Conservation (phyloP, 2,329 filamentous ascomycete species). For the Sporothrix euskadiensis region DNA sequence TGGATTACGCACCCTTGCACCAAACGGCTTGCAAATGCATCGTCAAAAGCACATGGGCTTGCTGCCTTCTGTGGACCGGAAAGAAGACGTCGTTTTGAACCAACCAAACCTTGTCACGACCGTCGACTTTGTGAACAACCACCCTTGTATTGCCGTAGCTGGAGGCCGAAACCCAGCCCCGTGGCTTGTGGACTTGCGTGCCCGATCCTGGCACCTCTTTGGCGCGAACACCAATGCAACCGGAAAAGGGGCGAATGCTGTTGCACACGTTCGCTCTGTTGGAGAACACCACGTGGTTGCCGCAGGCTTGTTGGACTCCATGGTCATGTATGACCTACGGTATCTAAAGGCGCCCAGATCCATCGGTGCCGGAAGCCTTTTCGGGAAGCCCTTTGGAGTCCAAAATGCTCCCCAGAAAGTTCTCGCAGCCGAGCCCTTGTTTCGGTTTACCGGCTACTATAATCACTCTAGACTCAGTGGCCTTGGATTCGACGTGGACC, state of each 20-base stretch:
- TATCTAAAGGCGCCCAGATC: conserved; percentile 37
- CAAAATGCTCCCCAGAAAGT: neutral
- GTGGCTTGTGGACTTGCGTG: conserved; percentile 50
- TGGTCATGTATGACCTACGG: conserved; percentile 60
- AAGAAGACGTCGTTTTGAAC: neutral
- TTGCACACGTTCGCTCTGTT: conserved; percentile 52
- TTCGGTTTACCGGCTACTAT: conserved; percentile 52
- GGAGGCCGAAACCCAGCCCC: conserved; percentile 52
- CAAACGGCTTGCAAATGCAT: neutral
- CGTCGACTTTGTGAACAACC: conserved; percentile 30
- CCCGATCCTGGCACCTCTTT: conserved; percentile 29
- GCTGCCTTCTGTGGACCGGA: neutral
- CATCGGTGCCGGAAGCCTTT: neutral
- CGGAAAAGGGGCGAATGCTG: neutral
- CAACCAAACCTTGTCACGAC: conserved; percentile 6
- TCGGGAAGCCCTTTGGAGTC: neutral
- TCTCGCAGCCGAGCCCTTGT: conserved; percentile 41
- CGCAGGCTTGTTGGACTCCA: conserved; percentile 51
- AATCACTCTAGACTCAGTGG: conserved; percentile 47
- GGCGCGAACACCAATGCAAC: neutral
- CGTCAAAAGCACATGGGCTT: neutral
- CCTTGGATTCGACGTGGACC: conserved; percentile 54
- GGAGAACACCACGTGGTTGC: conserved; percentile 54
- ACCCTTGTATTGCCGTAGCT: conserved; percentile 51
- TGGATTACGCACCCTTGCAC: neutral